These are phyloP conservation scores for Monascus purpureus DNA, from an alignment of 495 filamentous ascomycete species.

Conservation along the genomic window DNA sequence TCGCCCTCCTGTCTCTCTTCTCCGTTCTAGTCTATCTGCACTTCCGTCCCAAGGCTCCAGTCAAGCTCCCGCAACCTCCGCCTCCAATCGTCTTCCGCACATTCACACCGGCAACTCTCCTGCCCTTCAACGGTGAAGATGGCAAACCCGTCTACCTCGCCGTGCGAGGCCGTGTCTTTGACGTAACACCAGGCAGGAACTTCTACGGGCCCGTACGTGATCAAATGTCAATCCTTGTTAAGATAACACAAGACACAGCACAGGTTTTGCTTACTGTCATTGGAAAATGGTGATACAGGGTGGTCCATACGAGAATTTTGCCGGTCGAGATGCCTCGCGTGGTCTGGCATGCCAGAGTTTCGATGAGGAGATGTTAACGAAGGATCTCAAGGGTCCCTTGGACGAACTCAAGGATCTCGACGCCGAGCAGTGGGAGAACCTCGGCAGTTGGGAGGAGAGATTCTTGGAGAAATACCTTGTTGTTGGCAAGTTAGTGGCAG, in stretches of 20 bases:
- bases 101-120: conserved; percentile 75
- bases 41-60: conserved; percentile 44
- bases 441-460: conserved; percentile 82
- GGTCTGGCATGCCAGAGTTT: conserved; percentile 88
- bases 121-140: conserved; percentile 75
- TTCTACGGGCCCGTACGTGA: conserved; percentile 69
- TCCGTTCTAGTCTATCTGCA: conserved; percentile 55
- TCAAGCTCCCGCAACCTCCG: conserved; percentile 52
- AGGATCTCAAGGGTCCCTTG: conserved; percentile 74
- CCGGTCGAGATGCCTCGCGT: conserved; percentile 82
- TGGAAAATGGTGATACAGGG: conserved; percentile 31
- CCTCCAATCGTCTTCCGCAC: conserved; percentile 73
- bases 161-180: conserved; percentile 74
- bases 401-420: conserved; percentile 67
- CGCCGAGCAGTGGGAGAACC: conserved; percentile 63
- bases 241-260: too few relatives aligned
- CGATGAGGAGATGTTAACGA: conserved; percentile 91
- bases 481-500: conserved; percentile 77
- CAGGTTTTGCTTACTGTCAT: too few relatives aligned
- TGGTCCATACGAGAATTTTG: conserved; percentile 88
- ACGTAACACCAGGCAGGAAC: conserved; percentile 69
- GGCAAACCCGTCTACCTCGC: conserved; percentile 68
- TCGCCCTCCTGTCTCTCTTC: conserved; percentile 56
- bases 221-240: too few relatives aligned
- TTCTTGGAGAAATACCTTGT: conserved; percentile 91